These are phyloP conservation scores for Xylaria sp. DNA, from an alignment of 2,329 filamentous ascomycete species.

Conservation along the genomic window DNA sequence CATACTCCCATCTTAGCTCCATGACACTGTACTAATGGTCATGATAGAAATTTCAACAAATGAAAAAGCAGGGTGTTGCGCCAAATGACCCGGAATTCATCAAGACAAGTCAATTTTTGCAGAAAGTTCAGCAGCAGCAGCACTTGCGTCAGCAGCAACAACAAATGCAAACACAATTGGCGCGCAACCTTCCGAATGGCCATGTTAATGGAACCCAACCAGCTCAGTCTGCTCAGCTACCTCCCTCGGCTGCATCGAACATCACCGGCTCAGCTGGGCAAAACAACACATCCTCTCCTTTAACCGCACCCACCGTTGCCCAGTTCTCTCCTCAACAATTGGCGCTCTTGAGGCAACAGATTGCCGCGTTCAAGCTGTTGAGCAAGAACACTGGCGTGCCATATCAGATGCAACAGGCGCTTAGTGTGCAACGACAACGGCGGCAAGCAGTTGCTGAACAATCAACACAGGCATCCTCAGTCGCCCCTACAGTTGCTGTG, in stretches of 20 bases:
- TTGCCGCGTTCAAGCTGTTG: slow-evolving; percentile 87
- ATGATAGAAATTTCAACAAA: slow-evolving; percentile 80
- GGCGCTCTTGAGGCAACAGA: slow-evolving; percentile 79
- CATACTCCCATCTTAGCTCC: not conserved
- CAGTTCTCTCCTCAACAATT: slow-evolving; percentile 83
- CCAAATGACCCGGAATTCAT: slow-evolving; percentile 85
- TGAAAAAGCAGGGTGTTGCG: slow-evolving; percentile 84
- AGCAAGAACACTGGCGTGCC: slow-evolving; percentile 87
- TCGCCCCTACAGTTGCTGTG: slow-evolving; percentile 50
- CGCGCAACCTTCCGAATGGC: slow-evolving; percentile 62
- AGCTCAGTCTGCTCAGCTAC: slow-evolving; percentile 44
- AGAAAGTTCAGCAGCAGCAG: slow-evolving; percentile 71
- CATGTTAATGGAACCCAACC: slow-evolving; percentile 56
- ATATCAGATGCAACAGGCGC: slow-evolving; percentile 76
- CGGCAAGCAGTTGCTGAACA: slow-evolving; percentile 62
- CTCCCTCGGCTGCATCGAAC: slow-evolving; percentile 48
- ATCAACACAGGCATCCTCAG: slow-evolving; percentile 47
- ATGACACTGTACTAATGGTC: slow-evolving; percentile 10
- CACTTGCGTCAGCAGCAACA: slow-evolving; percentile 63
- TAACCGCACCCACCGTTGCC: slow-evolving; percentile 40
- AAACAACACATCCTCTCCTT: slow-evolving; percentile 42
- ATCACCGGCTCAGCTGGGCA: slow-evolving; percentile 41
- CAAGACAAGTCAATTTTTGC: slow-evolving; percentile 78
- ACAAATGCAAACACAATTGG: slow-evolving; percentile 54
- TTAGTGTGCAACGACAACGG: slow-evolving; percentile 77